Percentiles rank a stretch among this genome's conserved stretches.
Evolutionary conservation across 108 stramenopile species (phyloP).

Genomic region (Bacterosira constricta): DNA sequence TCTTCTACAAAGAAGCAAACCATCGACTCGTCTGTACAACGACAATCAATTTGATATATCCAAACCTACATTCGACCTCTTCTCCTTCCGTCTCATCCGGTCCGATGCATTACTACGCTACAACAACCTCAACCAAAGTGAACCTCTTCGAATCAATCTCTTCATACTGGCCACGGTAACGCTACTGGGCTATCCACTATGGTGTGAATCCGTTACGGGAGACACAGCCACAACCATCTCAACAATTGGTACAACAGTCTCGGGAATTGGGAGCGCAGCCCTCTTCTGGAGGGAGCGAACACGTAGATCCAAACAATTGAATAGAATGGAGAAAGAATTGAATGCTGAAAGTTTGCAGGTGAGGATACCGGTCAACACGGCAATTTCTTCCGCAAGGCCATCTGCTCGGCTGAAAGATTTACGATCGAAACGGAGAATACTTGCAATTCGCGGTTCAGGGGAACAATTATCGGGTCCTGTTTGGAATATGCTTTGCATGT

Average conservation of each 20-base stretch:
- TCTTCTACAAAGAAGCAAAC: neutral
- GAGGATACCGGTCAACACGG: conserved; percentile 57
- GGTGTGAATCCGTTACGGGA: conserved; percentile 59
- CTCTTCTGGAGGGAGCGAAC: conserved; percentile 69
- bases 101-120: conserved; percentile 78
- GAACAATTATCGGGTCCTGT: conserved; percentile 47
- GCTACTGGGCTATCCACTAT: conserved; percentile 54
- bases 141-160: conserved; percentile 79
- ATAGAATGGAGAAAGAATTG: conserved; percentile 80
- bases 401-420: conserved; percentile 22
- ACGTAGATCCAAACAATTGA: conserved; percentile 66
- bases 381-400: conserved; percentile 23
- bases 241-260: conserved; percentile 15
- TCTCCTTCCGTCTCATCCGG: conserved; percentile 69
- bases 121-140: conserved; percentile 77
- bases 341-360: conserved; percentile 61
- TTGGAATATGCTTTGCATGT: conserved; percentile 34
- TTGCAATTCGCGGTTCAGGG: conserved; percentile 63
- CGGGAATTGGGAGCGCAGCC: conserved; percentile 39
- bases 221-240: conserved; percentile 35
- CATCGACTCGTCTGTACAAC: neutral
- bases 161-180: conserved; percentile 51
- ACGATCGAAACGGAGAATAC: conserved; percentile 47
- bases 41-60: conserved; percentile 73
- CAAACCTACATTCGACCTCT: conserved; percentile 76